phyloP scores from a whole-genome alignment of 495 filamentous ascomycete species.

The Schizothecium vesticola region DNA sequence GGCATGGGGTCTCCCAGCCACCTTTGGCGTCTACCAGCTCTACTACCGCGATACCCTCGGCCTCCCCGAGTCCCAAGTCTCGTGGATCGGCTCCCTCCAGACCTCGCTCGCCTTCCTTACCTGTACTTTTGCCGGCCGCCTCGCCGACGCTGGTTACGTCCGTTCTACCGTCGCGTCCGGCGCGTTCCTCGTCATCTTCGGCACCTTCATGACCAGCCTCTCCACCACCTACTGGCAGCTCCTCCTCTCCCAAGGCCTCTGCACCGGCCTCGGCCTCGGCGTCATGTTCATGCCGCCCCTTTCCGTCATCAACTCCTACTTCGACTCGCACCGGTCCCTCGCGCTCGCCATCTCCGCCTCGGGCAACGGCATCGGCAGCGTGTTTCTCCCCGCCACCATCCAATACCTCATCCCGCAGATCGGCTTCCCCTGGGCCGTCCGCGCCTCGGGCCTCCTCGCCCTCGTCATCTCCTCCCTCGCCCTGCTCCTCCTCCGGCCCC shows the following conservation, averaged over 20 bases:
- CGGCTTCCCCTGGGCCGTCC: conserved; percentile 43
- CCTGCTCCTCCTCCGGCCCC: conserved; percentile 30
- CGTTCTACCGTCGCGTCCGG: conserved; percentile 32
- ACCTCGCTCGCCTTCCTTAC: conserved; percentile 37
- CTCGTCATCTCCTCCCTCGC: conserved; percentile 28
- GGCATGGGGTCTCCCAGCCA: conserved; percentile 38
- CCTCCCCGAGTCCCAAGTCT: conserved; percentile 36
- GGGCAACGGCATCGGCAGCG: conserved; percentile 40
- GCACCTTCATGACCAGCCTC: conserved; percentile 41
- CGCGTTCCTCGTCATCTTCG: conserved; percentile 32
- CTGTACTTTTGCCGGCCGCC: conserved; percentile 37
- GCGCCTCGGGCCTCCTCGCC: conserved; percentile 37
- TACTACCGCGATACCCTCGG: conserved; percentile 41
- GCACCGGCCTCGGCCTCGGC: conserved; percentile 38
- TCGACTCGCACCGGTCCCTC: conserved; percentile 30
- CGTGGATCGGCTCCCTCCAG: conserved; percentile 45
- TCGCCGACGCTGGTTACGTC: conserved; percentile 40
- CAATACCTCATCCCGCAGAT: conserved; percentile 39
- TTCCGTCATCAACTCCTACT: conserved; percentile 38
- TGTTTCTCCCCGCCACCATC: conserved; percentile 38
- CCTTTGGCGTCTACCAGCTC: conserved; percentile 44
- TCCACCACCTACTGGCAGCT: conserved; percentile 40
- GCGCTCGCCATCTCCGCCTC: conserved; percentile 35
- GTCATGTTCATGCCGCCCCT: conserved; percentile 42
- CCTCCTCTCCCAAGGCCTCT: conserved; percentile 40